Evolutionary conservation across 2,329 filamentous ascomycete species (phyloP), one percentile per base, ranked within the genome.

Genomic region (Xylariales sp.): DNA sequence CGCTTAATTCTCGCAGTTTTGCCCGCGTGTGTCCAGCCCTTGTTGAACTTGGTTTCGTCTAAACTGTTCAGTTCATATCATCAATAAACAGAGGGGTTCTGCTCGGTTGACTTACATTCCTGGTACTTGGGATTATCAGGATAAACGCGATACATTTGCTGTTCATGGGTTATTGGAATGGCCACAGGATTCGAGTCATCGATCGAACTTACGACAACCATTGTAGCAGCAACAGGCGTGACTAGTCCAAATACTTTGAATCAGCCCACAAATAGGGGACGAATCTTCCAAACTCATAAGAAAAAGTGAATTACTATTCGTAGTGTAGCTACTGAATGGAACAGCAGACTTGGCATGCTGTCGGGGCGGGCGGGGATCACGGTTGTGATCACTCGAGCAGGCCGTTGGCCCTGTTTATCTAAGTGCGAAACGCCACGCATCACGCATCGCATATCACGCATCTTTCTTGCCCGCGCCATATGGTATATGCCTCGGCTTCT

Each of bases 171-270:
- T 18, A 3, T 53, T 53, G 36, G 50, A 32, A 30, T 36, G 50
- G 12, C n/a, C 30, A 5, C 12, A 36, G 28, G 10, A 36, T 53
- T 53, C 12, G 28, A 32, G 50, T n/a, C 12, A 53, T 53, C 9
- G 50, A 53, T 23, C 23, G 23, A 23, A 36, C 50, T 53, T 34
- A 53, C 50, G 2, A 53, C 50, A 53, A 53, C 50, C 50, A 53
- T 53, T 30, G 50, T 53, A 30, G 30, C 16, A 34, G 7, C 18
- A 16, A 32, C 16, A 30, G 7, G 5, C 50, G 28, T 53, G 32
- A n/a, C 18, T 12, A 36, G 16, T 7, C 36, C 14, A 53, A 8
- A 32, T 36, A 30, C 50, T 12, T 10, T 7, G 28, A 53, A 53
- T 32, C 10, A 34, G 50, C 28, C 30, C 3, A 53, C 14, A 12